A percentile compares a stretch with the other conserved stretches of the same genome.
These are phyloP conservation scores for Telfairia occidentalis DNA, from an alignment of 331 rosid species.

Conservation along the genomic window DNA sequence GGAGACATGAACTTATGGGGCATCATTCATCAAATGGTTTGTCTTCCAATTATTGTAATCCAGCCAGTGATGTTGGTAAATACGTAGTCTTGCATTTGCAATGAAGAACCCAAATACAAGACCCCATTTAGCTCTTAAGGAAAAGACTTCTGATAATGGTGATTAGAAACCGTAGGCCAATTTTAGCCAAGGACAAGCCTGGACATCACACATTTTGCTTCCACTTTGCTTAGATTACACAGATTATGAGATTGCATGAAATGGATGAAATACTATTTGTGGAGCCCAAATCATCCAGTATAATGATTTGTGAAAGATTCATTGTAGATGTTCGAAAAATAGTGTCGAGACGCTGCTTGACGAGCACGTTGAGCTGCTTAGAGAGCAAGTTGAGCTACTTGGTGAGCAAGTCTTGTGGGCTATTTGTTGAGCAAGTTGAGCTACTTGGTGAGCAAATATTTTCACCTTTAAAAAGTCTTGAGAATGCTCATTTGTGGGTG, in stretches of 20 bases:
- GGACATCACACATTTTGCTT: background rate
- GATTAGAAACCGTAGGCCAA: background rate
- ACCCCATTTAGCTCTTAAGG: background rate
- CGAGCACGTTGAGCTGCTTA: too few species aligned
- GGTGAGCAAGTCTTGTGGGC: too few species aligned
- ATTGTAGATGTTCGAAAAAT: too few species aligned
- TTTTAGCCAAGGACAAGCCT: background rate
- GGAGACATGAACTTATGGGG: background rate
- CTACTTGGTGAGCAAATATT: too few species aligned
- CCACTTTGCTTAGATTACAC: background rate
- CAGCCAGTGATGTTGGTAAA: background rate
- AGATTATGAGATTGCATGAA: background rate
- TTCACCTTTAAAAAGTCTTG: too few species aligned
- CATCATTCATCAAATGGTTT: background rate
- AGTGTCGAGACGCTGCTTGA: too few species aligned
- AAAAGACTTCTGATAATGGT: background rate
- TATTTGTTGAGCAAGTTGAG: too few species aligned
- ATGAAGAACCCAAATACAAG: background rate
- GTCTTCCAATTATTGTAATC: background rate
- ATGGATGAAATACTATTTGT: background rate
- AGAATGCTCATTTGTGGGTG: too few species aligned
- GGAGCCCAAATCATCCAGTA: too few species aligned
- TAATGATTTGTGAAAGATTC: too few species aligned
- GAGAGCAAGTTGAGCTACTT: too few species aligned
- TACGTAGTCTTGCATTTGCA: background rate